Evolutionary conservation across 2,329 filamentous ascomycete species (phyloP).

Genomic region (Hymenoscyphus albidus): DNA sequence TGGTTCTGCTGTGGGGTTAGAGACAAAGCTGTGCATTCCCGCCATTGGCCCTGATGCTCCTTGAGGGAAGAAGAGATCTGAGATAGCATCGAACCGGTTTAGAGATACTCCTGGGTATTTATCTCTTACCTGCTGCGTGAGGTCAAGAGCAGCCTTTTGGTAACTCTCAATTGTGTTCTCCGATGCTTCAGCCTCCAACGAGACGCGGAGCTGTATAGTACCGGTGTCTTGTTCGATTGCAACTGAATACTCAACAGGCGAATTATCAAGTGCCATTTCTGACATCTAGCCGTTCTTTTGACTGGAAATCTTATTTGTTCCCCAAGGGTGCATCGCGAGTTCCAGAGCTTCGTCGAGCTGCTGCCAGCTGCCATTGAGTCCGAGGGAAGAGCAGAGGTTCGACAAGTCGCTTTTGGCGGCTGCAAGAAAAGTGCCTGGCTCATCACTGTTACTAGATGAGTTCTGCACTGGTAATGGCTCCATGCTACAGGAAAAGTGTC

Average conservation of each 20-base stretch:
- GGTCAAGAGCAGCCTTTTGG: neutral
- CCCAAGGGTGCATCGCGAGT: neutral
- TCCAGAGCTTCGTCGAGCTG: too few species aligned
- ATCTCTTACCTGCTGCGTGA: neutral
- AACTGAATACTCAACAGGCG: neutral
- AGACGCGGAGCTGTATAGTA: neutral
- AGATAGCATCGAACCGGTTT: neutral
- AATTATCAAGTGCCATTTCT: neutral
- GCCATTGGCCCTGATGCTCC: neutral
- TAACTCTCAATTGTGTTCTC: neutral
- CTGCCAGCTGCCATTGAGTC: neutral
- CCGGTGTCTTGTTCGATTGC: neutral
- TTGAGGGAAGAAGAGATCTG: neutral
- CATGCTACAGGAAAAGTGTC: neutral
- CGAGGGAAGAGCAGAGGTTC: neutral
- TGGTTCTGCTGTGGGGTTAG: neutral
- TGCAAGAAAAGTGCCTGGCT: neutral
- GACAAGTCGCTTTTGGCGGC: neutral
- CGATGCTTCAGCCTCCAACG: neutral
- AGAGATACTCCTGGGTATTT: neutral
- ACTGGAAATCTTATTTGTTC: neutral
- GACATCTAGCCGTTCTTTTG: neutral
- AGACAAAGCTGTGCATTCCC: neutral
- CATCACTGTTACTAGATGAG: neutral
- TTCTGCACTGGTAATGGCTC: neutral